Evolutionary conservation across 805 yeast genomes (phyloP).

Genomic region (Ogataea trehaloabstinens): DNA sequence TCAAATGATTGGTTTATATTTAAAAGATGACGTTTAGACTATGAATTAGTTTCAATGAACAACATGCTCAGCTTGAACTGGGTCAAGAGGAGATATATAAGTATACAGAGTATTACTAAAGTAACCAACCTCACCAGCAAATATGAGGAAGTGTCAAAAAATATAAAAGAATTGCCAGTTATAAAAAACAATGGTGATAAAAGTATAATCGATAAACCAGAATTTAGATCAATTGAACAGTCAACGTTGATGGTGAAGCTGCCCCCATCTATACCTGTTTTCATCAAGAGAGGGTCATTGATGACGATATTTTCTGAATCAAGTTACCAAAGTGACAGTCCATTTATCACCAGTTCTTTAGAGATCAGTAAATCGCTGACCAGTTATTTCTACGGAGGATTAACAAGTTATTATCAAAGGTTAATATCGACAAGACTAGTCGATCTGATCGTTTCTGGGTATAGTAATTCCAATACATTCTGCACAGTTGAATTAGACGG

Average conservation of each 20-base stretch:
- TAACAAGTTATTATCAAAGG: slow-evolving; percentile 44
- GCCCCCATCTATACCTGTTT: slow-evolving; percentile 60
- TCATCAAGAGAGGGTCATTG: slow-evolving; percentile 47
- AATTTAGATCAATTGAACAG: slow-evolving; percentile 44
- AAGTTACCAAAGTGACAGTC: slow-evolving; percentile 8
- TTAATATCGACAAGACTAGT: slow-evolving; percentile 48
- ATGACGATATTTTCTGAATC: slow-evolving; percentile 40
- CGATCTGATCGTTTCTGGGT: slow-evolving; percentile 42
- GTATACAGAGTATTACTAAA: too few relatives aligned
- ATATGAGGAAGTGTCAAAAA: too few relatives aligned
- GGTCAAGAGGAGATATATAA: too few relatives aligned
- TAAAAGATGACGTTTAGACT: too few relatives aligned
- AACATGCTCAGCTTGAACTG: too few relatives aligned
- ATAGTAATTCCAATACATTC: slow-evolving; percentile 32
- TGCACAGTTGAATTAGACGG: slow-evolving; percentile 54
- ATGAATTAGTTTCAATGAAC: too few relatives aligned
- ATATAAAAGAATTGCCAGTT: slow-evolving; percentile 12
- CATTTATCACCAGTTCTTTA: slow-evolving; percentile 25
- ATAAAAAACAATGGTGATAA: background rate
- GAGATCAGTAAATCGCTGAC: slow-evolving; percentile 39
- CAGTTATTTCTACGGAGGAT: slow-evolving; percentile 43
- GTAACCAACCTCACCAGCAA: too few relatives aligned
- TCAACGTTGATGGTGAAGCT: slow-evolving; percentile 46
- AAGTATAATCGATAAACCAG: slow-evolving; percentile 19
- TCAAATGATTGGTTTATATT: too few relatives aligned